A percentile compares a stretch with the other conserved stretches of the same genome.
phyloP scores from a whole-genome alignment of 2,329 filamentous ascomycete species.

The Trichoderma simmonsii region DNA sequence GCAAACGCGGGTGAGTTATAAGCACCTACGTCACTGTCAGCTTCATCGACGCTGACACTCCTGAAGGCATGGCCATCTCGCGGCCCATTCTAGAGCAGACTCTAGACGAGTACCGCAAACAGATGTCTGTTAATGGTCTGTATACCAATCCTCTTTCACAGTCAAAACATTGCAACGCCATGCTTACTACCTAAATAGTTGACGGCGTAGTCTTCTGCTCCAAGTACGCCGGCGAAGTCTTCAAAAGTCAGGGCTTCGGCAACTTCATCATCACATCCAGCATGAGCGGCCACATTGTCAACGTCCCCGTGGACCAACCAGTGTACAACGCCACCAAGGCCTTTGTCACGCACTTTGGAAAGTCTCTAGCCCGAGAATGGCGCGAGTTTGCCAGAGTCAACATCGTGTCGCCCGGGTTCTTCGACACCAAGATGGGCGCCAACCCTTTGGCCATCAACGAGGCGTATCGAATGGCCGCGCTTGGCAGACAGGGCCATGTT shows the following conservation, averaged over 20 bases:
- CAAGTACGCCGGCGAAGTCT: background rate
- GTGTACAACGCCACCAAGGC: constrained; percentile 10
- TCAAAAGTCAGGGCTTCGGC: background rate
- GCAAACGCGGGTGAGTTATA: constrained; percentile 1
- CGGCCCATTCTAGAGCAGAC: constrained; percentile 5
- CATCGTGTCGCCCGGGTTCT: constrained; percentile 4
- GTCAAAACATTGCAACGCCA: background rate
- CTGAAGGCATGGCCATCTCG: background rate
- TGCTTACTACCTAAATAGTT: background rate
- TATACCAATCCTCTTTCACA: background rate
- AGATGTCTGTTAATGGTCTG: constrained; percentile 11
- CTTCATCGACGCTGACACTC: background rate
- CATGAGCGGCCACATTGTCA: constrained; percentile 7
- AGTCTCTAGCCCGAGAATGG: constrained; percentile 9
- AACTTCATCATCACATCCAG: constrained; percentile 6
- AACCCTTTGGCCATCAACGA: background rate
- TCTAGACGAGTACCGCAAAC: background rate
- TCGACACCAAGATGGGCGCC: constrained; percentile 8
- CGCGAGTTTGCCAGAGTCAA: constrained; percentile 8
- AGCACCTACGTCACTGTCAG: too few species aligned
- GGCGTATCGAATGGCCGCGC: background rate
- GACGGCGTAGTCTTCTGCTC: constrained; percentile 6
- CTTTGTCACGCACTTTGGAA: constrained; percentile 5
- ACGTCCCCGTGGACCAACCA: background rate
- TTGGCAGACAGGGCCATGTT: background rate